Evolutionary conservation across 129 eudicot species (phyloP), one percentile per base, ranked within the genome.

Genomic region (Centaurea solstitialis): DNA sequence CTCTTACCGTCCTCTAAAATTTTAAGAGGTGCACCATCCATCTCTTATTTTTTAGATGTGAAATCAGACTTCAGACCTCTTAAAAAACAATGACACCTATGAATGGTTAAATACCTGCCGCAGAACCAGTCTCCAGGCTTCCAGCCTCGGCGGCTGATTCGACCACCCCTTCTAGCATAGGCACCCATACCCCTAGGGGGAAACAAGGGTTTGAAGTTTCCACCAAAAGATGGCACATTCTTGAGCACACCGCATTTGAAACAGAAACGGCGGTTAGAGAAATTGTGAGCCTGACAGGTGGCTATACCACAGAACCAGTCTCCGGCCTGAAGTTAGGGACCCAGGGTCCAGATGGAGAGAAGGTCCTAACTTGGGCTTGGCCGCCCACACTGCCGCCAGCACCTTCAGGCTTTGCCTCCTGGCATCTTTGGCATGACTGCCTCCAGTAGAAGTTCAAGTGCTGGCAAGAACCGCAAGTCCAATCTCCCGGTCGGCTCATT

Each of bases 121-220:
- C 84, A 80, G 67, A 80, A 80, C 84, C 84, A 80, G 74, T 80
- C 84, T 24, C 84, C 84, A 65, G 79, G 50, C 68, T 23, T 73
- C 84, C 84, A 80, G 68, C 78, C 73, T 39, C 66, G 47, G 5
- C 67, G 74, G 45, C 79, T 33, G 74, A 80, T 26, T 40, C 41
- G 24, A 9, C 47, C 65, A 73, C n/a, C 21, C 53, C 17, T 40
- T 70, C 35, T 17, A 70, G 38, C 68, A 79, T 30, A 30, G 26
- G 72, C 9, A 70, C 9, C 57, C 7, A 35, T 38, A 61, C 11
- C 64, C 35, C 26, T 21, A 4, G 57, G 80, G 5, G 77, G 77
- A 9, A 35, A 6, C 9, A 57, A 9, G 2, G 50, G 74, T 65
- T 33, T 40, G 12, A 41, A 20, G 79, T n/a, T 41, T 65, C 72